Conservation (phyloP, 495 filamentous ascomycete species). For the Penicillium coprophilum region DNA sequence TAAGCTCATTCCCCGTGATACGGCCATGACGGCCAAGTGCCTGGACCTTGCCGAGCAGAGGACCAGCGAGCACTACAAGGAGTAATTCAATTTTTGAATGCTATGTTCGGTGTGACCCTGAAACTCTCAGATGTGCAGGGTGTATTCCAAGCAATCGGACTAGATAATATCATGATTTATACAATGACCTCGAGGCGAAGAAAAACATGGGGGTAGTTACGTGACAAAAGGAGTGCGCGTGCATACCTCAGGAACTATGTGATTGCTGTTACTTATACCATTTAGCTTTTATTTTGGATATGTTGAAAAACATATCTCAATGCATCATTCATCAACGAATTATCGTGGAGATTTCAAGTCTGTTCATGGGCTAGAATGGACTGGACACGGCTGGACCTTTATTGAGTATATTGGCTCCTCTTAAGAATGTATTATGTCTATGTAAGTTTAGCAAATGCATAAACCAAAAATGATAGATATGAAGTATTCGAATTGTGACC, state of each 20-base stretch:
- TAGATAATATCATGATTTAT: neutral
- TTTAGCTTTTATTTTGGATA: neutral
- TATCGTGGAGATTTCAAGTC: too few relatives aligned
- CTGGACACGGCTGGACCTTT: too few relatives aligned
- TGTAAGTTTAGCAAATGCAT: too few relatives aligned
- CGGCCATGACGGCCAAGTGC: conserved; percentile 29
- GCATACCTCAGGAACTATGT: neutral
- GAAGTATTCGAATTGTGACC: too few relatives aligned
- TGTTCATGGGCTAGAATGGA: too few relatives aligned
- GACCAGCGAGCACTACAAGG: conserved; percentile 46
- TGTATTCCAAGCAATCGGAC: neutral
- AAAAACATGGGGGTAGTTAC: neutral
- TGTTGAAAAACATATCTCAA: neutral
- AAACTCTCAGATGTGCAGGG: neutral
- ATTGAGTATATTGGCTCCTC: too few relatives aligned
- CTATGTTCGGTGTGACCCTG: neutral
- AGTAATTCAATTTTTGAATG: conserved; percentile 17
- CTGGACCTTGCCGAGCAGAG: conserved; percentile 37
- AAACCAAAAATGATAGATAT: too few relatives aligned
- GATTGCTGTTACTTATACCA: neutral
- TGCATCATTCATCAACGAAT: neutral
- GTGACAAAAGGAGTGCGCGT: neutral
- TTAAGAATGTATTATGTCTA: too few relatives aligned
- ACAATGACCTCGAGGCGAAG: neutral
- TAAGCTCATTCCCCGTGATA: conserved; percentile 48